phyloP scores from a whole-genome alignment of 108 stramenopile genomes.

The Licmophora abbreviata region DNA sequence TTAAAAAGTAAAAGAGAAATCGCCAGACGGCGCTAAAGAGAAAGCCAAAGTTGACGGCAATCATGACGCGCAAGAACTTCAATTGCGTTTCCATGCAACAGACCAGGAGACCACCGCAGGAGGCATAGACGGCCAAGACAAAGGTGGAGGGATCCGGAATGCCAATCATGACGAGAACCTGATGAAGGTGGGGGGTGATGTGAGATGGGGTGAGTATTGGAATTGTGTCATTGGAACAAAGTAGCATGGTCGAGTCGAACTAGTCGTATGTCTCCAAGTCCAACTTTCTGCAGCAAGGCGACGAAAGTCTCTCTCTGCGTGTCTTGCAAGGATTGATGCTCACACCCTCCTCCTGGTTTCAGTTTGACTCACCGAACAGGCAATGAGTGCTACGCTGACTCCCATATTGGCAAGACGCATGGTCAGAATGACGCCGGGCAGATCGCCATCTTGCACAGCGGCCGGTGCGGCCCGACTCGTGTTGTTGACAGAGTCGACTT shows the following conservation, averaged over 20 bases:
- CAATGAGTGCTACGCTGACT: slow-evolving; percentile 50
- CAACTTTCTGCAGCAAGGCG: slow-evolving; percentile 1
- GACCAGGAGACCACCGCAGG: slow-evolving; percentile 65
- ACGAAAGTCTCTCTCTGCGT: neutral
- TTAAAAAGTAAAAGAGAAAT: slow-evolving; percentile 68
- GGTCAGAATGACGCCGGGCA: slow-evolving; percentile 59
- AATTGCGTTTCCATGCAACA: slow-evolving; percentile 86
- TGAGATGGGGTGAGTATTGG: too few species aligned
- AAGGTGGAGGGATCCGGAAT: slow-evolving; percentile 46
- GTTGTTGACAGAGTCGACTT: neutral
- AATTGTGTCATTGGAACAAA: too few species aligned
- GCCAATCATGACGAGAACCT: slow-evolving; percentile 41
- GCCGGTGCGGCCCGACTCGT: slow-evolving; percentile 4
- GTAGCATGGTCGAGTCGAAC: too few species aligned
- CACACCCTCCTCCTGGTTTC: too few species aligned
- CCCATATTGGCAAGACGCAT: slow-evolving; percentile 73
- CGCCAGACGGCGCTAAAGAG: slow-evolving; percentile 64
- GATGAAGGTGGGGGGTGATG: too few species aligned
- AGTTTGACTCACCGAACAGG: slow-evolving; percentile 54
- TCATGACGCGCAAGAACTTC: slow-evolving; percentile 75
- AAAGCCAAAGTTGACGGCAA: slow-evolving; percentile 84
- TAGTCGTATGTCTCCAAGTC: too few species aligned
- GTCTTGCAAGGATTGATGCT: too few species aligned
- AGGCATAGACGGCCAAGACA: slow-evolving; percentile 69
- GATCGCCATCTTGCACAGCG: slow-evolving; percentile 48